Evolutionary conservation across 345 rosid species (phyloP), one percentile per base, ranked within the genome.

Genomic region (Acer negundo): DNA sequence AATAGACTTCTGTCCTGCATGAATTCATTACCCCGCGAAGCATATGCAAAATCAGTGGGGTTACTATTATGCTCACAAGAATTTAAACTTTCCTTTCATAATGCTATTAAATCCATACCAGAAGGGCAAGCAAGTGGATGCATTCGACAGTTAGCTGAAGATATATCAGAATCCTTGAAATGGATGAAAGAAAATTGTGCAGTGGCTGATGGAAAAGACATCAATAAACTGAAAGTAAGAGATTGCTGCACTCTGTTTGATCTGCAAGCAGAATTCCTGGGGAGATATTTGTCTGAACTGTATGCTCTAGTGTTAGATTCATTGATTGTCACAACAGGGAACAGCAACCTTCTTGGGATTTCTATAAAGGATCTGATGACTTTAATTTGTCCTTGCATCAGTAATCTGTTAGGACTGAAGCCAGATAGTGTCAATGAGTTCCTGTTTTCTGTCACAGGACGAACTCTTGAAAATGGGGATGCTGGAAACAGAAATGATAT

Each of bases 71-170:
- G 89, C 72, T 84, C 91, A 10, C 87, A 88, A 75, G 88, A 81
- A 58, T 80, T 92, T 80, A 88, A 87, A 84, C 83, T 84, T 62
- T 91, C 93, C 62, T 66, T 90, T 73, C 85, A 83, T 75, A 82
- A 79, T 49, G 92, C 90, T 73, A 79, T 89, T 76, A 86, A 82
- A 76, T 87, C 87, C 80, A 85, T 90, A 79, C 97, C 98, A 82
- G 98, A 92, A 88, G 98, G 97, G 77, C 99, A 94, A 86, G 94
- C 86, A 35, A 81, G 94, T 86, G 90, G 84, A 75, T 91, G 89
- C 75, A 78, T 94, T 70, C 84, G 69, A 77, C 87, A 85, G 72
- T 84, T 94, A 87, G 83, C 85, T 8, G 78, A 76, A 62, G 97
- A 92, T 86, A 55, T 91, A 63, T 85, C 87, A 70, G 87, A 89